Evolutionary conservation across 2,329 filamentous ascomycete species (phyloP).

Genomic region (Aspergillus puulaauensis): DNA sequence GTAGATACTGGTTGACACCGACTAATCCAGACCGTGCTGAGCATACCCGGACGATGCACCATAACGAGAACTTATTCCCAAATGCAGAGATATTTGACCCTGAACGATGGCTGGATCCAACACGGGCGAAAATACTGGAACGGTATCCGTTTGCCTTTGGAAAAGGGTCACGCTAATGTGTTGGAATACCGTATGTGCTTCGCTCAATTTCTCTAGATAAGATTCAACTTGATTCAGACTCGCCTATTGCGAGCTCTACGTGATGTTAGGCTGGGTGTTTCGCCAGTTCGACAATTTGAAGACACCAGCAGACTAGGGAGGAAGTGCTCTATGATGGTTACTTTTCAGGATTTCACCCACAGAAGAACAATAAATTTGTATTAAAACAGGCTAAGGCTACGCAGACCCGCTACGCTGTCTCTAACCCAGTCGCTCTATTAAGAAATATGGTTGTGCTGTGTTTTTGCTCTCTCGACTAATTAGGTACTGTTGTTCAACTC

Average conservation of each 20-base stretch:
- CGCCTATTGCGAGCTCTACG: conserved; percentile 37
- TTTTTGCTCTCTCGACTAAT: background rate
- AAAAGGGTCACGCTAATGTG: conserved; percentile 34
- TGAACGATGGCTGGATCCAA: conserved; percentile 32
- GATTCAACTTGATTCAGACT: conserved; percentile 18
- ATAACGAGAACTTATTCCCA: conserved; percentile 32
- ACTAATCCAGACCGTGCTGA: conserved; percentile 21
- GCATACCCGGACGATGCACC: conserved; percentile 36
- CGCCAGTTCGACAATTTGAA: conserved; percentile 27
- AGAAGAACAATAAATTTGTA: conserved; percentile 21
- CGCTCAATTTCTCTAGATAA: background rate
- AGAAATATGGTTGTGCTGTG: background rate
- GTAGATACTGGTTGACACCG: background rate
- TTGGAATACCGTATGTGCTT: conserved; percentile 33
- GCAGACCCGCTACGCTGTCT: background rate
- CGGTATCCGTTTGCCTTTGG: conserved; percentile 40
- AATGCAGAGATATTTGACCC: conserved; percentile 36
- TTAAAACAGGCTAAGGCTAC: conserved; percentile 9
- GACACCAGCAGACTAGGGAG: conserved; percentile 12
- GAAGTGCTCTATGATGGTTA: conserved; percentile 32
- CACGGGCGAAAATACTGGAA: conserved; percentile 17
- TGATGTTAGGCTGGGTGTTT: conserved; percentile 32
- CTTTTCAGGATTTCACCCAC: conserved; percentile 25
- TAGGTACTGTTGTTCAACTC: background rate
- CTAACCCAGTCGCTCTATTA: no score